Percentiles rank a stretch among this genome's conserved stretches.
These are phyloP conservation scores for Dissophora globulifera DNA, from an alignment of 192 early-diverging fungal genomes.

Conservation along the genomic window DNA sequence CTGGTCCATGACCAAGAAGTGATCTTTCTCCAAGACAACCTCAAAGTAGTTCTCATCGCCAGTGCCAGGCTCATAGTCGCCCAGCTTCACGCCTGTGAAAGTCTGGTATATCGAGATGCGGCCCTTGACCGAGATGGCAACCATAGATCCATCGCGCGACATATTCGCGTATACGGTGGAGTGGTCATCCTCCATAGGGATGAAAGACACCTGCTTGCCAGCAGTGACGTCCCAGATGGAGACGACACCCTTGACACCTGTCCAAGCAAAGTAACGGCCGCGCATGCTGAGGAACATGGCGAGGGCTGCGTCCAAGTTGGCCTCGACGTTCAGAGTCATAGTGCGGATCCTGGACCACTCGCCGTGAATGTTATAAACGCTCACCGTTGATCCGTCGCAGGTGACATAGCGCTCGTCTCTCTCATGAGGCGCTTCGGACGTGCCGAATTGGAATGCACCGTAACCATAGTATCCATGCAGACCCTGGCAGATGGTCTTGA, in stretches of 20 bases:
- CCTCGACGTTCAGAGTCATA: conserved; percentile 4
- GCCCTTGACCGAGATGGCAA: conserved; percentile 16
- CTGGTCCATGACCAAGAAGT: conserved; percentile 23
- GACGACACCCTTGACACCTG: conserved; percentile 7
- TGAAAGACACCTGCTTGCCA: conserved; percentile 10
- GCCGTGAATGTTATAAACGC: background rate
- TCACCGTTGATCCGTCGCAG: background rate
- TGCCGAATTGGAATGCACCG: conserved; percentile 8
- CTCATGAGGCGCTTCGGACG: background rate
- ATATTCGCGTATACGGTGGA: background rate
- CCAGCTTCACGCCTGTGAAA: conserved; percentile 26
- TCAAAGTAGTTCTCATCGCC: conserved; percentile 13
- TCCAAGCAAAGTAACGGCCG: conserved; percentile 22
- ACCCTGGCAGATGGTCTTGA: conserved; percentile 4
- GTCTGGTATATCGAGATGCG: conserved; percentile 14
- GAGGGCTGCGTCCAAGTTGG: conserved; percentile 3
- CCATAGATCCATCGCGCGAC: conserved; percentile 11
- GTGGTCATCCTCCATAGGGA: conserved; percentile 9
- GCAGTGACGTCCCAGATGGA: conserved; percentile 14
- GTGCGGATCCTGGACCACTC: background rate
- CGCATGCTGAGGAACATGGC: conserved; percentile 12
- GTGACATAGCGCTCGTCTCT: conserved; percentile 9
- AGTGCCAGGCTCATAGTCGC: conserved; percentile 10
- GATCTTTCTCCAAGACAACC: conserved; percentile 17
- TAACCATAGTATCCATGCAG: conserved; percentile 9